Evolutionary conservation across 495 filamentous ascomycete genomes (phyloP).

Genomic region (Ascobolus immersus): DNA sequence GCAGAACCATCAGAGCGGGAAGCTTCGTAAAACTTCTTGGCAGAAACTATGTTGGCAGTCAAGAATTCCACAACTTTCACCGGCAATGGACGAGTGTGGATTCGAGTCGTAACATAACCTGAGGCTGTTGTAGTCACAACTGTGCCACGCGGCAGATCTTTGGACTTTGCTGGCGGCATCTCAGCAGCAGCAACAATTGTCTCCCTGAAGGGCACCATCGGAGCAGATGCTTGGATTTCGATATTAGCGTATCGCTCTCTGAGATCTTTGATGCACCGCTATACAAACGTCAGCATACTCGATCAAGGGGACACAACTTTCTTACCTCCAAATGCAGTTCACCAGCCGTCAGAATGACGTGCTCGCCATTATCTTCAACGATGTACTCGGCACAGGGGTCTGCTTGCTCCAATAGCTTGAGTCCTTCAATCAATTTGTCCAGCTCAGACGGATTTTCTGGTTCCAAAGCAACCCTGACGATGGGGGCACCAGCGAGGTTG

Average conservation of each 20-base stretch:
- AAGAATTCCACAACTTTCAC: constrained; percentile 61
- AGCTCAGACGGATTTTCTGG: constrained; percentile 69
- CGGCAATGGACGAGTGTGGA: constrained; percentile 64
- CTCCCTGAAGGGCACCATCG: constrained; percentile 90
- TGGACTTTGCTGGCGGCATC: constrained; percentile 70
- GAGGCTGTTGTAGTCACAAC: constrained; percentile 51
- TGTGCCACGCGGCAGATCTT: constrained; percentile 65
- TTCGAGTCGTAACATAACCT: constrained; percentile 53
- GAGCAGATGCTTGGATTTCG: constrained; percentile 78
- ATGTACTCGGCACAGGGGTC: constrained; percentile 94
- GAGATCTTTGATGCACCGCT: constrained; percentile 73
- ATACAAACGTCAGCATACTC: background rate
- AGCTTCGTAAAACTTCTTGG: constrained; percentile 68
- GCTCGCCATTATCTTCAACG: constrained; percentile 75
- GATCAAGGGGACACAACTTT: background rate
- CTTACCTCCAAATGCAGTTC: constrained; percentile 62
- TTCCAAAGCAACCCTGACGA: constrained; percentile 85
- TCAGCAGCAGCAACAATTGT: constrained; percentile 65
- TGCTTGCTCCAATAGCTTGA: constrained; percentile 72
- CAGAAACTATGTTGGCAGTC: constrained; percentile 44
- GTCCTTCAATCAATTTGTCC: constrained; percentile 73
- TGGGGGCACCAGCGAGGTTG: constrained; percentile 51
- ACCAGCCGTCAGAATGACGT: constrained; percentile 81
- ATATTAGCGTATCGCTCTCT: constrained; percentile 80
- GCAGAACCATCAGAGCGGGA: constrained; percentile 26